These are phyloP conservation scores for Calonectria honghensis DNA, from an alignment of 2,329 filamentous ascomycete species.

Conservation along the genomic window DNA sequence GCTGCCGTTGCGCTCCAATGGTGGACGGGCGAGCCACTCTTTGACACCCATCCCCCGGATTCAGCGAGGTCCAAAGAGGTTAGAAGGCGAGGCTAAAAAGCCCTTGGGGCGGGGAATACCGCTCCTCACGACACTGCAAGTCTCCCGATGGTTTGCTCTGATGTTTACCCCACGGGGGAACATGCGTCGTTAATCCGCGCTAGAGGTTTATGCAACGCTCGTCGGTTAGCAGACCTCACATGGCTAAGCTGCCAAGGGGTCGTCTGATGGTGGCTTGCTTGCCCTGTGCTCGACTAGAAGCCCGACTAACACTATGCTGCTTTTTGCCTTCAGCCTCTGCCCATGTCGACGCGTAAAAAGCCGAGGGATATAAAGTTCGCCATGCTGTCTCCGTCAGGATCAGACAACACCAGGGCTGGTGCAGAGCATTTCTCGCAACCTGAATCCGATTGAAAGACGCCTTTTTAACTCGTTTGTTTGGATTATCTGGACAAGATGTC, in stretches of 20 bases:
- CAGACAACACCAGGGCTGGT: conserved; percentile 5
- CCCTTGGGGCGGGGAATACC: conserved; percentile 18
- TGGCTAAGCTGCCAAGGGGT: conserved; percentile 23
- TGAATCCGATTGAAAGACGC: background rate
- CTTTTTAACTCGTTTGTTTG: background rate
- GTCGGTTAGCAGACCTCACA: conserved; percentile 29
- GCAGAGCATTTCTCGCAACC: background rate
- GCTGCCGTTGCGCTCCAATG: conserved; percentile 35
- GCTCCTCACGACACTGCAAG: background rate
- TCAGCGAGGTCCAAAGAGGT: background rate
- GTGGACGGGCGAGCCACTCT: background rate
- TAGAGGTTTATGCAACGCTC: conserved; percentile 22
- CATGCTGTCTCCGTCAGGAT: background rate
- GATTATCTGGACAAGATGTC: background rate
- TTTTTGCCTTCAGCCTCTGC: background rate
- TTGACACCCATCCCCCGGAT: conserved; percentile 14
- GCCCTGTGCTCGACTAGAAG: conserved; percentile 4
- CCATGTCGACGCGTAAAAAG: background rate
- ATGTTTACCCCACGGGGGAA: conserved; percentile 36
- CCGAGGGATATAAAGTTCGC: conserved; percentile 31
- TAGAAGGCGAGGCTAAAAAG: conserved; percentile 4
- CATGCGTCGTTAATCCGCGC: conserved; percentile 28
- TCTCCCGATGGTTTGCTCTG: conserved; percentile 18
- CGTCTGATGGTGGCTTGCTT: conserved; percentile 30
- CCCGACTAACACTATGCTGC: conserved; percentile 13